Evolutionary conservation across 768 basidiomycete genomes (phyloP), one percentile per base, ranked within the genome.

Genomic region (Russula foetens): DNA sequence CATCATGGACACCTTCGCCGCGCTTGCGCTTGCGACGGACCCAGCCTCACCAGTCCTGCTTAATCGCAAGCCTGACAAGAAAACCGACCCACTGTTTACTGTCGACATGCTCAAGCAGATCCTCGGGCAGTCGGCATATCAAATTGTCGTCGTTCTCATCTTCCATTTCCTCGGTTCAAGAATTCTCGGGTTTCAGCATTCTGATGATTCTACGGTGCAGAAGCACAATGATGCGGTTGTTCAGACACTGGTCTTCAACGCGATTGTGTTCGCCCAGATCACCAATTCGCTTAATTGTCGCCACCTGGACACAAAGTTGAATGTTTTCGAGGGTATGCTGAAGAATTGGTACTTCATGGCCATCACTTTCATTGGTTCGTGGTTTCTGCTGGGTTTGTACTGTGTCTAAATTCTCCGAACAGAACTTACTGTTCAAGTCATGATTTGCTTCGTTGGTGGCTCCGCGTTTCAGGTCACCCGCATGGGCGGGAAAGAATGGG

Each of bases 81-180:
- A 91, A 75, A 83, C 81, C 1, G 86, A 92, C 1, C 92, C 96
- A 2, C 75, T 99, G 52, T 95, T 99, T 78, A 84, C 84, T 17
- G 84, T 88, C 53, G 80, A 97, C 68, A 99, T 98, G 97, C 86
- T 93, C 80, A 98, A 95, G 78, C 92, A 94, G 79, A 98, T 98
- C 58, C 56, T 92, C 52, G 80, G 89, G 59, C 97, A 99, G 72
- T 92, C 95, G 0, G 68, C 81, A 0, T 99, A 93, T 71, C 94
- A 98, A 71, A 88, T 88, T 66, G 72, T 75, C 61, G 74, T 96
- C 70, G 90, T 86, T 43, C 82, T 99, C 35, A 70, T 97, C 54
- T 89, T 98, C 76, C 93, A 98, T 71, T 99, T 95, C 75, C 76
- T 79, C 26, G 94, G 95, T 15, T 67, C 76, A 21, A 57, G 71